Base-by-base conservation (phyloP, 2,329 filamentous ascomycete species). In the Boeremia lycopersici region DNA sequence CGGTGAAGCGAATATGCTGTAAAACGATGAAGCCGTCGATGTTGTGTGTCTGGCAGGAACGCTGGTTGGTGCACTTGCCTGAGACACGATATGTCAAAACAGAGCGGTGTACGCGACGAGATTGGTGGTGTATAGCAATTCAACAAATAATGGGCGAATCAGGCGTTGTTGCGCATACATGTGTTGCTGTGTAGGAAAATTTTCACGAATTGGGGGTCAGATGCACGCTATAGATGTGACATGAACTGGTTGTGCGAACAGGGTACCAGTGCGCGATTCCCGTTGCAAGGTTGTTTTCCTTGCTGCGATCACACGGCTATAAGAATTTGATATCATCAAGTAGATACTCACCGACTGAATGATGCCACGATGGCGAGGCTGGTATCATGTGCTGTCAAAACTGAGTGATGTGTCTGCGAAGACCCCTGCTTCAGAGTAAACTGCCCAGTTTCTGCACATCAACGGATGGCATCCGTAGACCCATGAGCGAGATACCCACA, bases 1-100 rank as follows among this genome's bases (percentile, higher is more conserved):
- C 69, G 67, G 72, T 74, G 71, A 69, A 58, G 62, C 33, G 50
- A 62, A 61, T 67, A 63, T 60, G 70, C 62, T 72, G 57, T 50
- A 53, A 54, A 52, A 54, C 45, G 45, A 39, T 41, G 43, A 56
- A 52, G 38, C 29, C 49, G 47, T 47, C 48, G 52, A 38, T 35
- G 57, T 48, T 62, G 61, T 71, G 65, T 68, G 64, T 50, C 60
- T 52, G 63, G 44, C 39, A 48, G 57, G 59, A 41, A 46, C 62
- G 53, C 64, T 72, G 65, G 62, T 66, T 71, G 70, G 70, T 64
- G 59, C 63, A 53, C 60, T 44, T 42, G 44, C 26, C 43, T 52
- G 41, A 57, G 62, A 63, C 48, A 56, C 45, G 57, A 65, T 44
- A 67, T 61, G 57, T 61, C 55, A 62, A 67, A 58, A 57, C 59